These are phyloP conservation scores for Fraxinus xanthoxyloides DNA, from an alignment of 305 asterid species.

Conservation along the genomic window DNA sequence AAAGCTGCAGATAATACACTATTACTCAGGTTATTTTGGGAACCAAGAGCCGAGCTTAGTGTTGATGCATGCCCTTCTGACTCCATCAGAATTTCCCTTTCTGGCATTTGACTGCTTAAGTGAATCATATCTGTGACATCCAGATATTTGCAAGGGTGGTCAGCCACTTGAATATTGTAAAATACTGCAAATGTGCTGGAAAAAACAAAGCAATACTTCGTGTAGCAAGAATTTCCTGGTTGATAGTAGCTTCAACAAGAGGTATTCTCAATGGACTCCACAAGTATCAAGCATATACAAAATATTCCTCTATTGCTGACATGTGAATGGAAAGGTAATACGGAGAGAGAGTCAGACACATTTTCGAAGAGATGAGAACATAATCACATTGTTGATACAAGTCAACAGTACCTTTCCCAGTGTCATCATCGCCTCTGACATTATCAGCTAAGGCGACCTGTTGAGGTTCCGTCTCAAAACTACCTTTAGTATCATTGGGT, in stretches of 20 bases:
- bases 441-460: slow-evolving; percentile 44
- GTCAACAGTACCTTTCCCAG: slow-evolving; percentile 53
- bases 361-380: slow-evolving; percentile 1
- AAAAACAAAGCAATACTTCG: slow-evolving; percentile 8
- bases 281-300: not conserved
- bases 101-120: slow-evolving; percentile 46
- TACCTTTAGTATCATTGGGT: slow-evolving; percentile 51
- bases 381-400: not conserved
- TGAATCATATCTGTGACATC: slow-evolving; percentile 48
- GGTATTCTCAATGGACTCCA: not conserved
- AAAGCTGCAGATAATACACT: slow-evolving; percentile 45
- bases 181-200: not conserved
- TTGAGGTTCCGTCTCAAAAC: slow-evolving; percentile 44
- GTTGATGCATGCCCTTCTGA: slow-evolving; percentile 57
- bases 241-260: not conserved
- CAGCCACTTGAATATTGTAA: slow-evolving; percentile 15
- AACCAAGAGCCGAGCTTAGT: slow-evolving; percentile 35
- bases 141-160: slow-evolving; percentile 21
- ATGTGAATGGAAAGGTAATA: not conserved
- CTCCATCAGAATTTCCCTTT: slow-evolving; percentile 49
- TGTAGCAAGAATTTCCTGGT: not conserved
- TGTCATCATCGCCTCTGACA: slow-evolving; percentile 55
- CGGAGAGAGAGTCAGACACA: not conserved
- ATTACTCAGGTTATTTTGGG: slow-evolving; percentile 54
- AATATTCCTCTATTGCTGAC: not conserved